Conservation (phyloP, 192 early-diverging fungal genomes). For the Rhizoclosmatium globosum region DNA sequence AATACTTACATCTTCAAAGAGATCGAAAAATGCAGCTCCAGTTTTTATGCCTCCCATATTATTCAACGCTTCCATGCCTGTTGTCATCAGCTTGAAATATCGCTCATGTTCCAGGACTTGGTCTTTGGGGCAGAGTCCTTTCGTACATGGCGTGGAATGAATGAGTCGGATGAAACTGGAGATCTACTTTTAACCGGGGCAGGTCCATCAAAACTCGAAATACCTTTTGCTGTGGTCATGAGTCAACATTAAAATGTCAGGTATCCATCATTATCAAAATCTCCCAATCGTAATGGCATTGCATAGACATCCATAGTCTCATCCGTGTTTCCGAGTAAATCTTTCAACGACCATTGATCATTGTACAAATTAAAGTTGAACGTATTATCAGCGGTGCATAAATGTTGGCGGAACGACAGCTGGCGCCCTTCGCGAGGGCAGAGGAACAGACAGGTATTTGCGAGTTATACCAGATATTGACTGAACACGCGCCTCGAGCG, state of each 20-base stretch:
- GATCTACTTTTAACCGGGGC: not conserved
- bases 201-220: not conserved
- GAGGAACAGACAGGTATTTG: constrained; percentile 79
- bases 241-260: constrained; percentile 82
- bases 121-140: constrained; percentile 47
- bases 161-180: constrained; percentile 70
- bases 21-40: constrained; percentile 83
- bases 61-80: constrained; percentile 71
- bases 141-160: constrained; percentile 68
- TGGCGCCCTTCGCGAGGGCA: constrained; percentile 14
- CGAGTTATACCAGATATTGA: constrained; percentile 83
- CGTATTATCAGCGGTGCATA: constrained; percentile 79
- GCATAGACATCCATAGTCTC: constrained; percentile 23
- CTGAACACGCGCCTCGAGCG: constrained; percentile 54
- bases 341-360: not conserved
- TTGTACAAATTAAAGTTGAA: constrained; percentile 69
- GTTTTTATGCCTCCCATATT: constrained; percentile 56
- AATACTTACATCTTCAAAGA: constrained; percentile 85
- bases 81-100: constrained; percentile 66
- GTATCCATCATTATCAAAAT: constrained; percentile 93
- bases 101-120: constrained; percentile 62
- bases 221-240: constrained; percentile 41
- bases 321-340: constrained; percentile 26
- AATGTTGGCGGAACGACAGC: constrained; percentile 69
- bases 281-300: constrained; percentile 50